phyloP scores from a whole-genome alignment of 345 rosid genomes.

The Theobroma cacao region DNA sequence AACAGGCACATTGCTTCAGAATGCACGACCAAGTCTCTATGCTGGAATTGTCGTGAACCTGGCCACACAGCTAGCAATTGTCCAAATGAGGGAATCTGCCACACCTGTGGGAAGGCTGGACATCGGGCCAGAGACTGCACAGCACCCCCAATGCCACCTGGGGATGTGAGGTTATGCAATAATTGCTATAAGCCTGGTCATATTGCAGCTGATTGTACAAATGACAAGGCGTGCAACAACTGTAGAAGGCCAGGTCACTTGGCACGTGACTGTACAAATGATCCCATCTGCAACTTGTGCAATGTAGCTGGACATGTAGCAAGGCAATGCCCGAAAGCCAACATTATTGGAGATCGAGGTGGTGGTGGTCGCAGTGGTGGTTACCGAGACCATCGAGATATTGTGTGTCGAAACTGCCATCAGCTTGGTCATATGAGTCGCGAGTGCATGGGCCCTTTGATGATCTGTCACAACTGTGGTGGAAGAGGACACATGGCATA shows the following conservation, averaged over 20 bases:
- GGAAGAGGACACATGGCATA: slow-evolving; percentile 88
- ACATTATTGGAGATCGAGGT: slow-evolving; percentile 45
- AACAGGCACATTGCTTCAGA: slow-evolving; percentile 91
- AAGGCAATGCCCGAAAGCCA: slow-evolving; percentile 72
- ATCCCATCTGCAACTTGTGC: slow-evolving; percentile 79
- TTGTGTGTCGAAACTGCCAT: slow-evolving; percentile 71
- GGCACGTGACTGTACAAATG: slow-evolving; percentile 85
- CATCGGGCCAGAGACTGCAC: slow-evolving; percentile 90
- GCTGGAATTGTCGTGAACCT: slow-evolving; percentile 97
- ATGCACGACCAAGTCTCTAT: slow-evolving; percentile 83
- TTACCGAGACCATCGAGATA: slow-evolving; percentile 61
- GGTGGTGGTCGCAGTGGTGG: slow-evolving; percentile 29
- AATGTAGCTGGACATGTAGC: slow-evolving; percentile 85
- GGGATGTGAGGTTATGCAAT: slow-evolving; percentile 85
- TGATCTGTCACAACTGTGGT: slow-evolving; percentile 92
- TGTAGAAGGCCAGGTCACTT: slow-evolving; percentile 92
- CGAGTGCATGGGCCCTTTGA: slow-evolving; percentile 70
- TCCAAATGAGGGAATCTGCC: slow-evolving; percentile 94
- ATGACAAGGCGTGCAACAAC: slow-evolving; percentile 95
- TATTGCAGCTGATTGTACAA: slow-evolving; percentile 84
- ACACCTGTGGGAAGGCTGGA: slow-evolving; percentile 94
- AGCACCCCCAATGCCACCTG: slow-evolving; percentile 59
- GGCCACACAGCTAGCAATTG: slow-evolving; percentile 87
- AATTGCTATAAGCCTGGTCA: slow-evolving; percentile 97
- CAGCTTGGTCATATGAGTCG: slow-evolving; percentile 83